Evolutionary conservation across 768 basidiomycete species (phyloP), one percentile per base, ranked within the genome.

Genomic region (Suillus alpinus): DNA sequence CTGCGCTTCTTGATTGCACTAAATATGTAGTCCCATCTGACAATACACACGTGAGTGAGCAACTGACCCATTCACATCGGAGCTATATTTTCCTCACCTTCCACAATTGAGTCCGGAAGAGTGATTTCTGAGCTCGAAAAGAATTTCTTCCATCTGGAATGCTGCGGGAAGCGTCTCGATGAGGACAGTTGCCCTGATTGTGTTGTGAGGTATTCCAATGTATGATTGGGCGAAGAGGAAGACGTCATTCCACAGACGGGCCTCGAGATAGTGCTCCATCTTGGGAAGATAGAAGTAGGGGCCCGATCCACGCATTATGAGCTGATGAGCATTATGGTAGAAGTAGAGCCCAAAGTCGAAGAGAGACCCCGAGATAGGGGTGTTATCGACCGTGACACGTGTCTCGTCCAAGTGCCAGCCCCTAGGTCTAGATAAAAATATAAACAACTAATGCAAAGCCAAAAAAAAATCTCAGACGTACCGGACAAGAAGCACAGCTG

Each of bases 91-190:
- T 52, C 68, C 79, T 71, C 63, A 87, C 92, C 97, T 83, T 65
- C 95, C 96, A 76, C 95, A 99, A 78, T 99, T 99, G 70, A 99
- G 77, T 8, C 97, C 97, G 32, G 92, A 80, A 2, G 95, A 98
- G 71, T 99, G 97, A 64, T 95, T 93, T 71, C 93, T 84, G 53
- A 99, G 81, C 79, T 99, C 97, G 65, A 95, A 99, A 51, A 98
- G 81, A 60, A 98, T 98, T 76, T 99, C 97, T 75, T 99, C 97
- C 97, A 98, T 99, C 67, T 97, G 94, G 86, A 98, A 98, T 5
- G 94, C 95, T 52, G 95, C 96, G n/a, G 95, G 95, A 47, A 98
- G 86, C 0, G 96, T 98, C 77, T 98, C 97, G 63, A 98, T 96
- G 65, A 98, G 81, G 32, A 97, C 95, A 2, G 97, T 98, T 7